These are phyloP conservation scores for Fusarium sp. DNA, from an alignment of 2,329 filamentous ascomycete species.

Conservation along the genomic window DNA sequence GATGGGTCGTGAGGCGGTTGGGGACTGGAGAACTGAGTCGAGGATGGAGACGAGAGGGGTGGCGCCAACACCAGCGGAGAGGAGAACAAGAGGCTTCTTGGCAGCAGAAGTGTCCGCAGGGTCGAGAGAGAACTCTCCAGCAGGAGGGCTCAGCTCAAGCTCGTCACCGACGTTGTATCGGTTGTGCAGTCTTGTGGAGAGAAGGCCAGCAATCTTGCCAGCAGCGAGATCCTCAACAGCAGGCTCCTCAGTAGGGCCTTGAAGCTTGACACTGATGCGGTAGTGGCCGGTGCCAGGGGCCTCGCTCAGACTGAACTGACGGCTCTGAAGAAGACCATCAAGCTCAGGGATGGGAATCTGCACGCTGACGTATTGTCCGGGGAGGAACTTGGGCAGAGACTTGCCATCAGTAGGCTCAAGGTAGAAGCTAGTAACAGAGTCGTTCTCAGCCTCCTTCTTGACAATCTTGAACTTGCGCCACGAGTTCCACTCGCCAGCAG, in stretches of 20 bases:
- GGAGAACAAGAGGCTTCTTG: slow-evolving; percentile 66
- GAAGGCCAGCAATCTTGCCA: slow-evolving; percentile 53
- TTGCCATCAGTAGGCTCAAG: slow-evolving; percentile 67
- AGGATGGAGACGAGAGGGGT: slow-evolving; percentile 73
- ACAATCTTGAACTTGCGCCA: slow-evolving; percentile 65
- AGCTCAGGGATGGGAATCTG: slow-evolving; percentile 68
- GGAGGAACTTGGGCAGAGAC: slow-evolving; percentile 66
- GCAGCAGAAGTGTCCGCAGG: slow-evolving; percentile 49
- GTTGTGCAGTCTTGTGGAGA: slow-evolving; percentile 63
- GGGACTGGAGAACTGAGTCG: slow-evolving; percentile 56
- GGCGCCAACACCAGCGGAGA: slow-evolving; percentile 74
- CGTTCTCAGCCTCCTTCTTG: slow-evolving; percentile 67
- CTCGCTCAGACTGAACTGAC: slow-evolving; percentile 80
- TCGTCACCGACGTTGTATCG: slow-evolving; percentile 58
- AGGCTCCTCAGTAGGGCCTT: slow-evolving; percentile 51
- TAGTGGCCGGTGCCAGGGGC: slow-evolving; percentile 65
- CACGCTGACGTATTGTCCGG: slow-evolving; percentile 78
- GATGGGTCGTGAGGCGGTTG: slow-evolving; percentile 53
- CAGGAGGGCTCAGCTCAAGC: slow-evolving; percentile 63
- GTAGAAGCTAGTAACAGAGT: slow-evolving; percentile 73
- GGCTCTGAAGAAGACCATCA: slow-evolving; percentile 67
- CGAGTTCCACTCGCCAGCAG: slow-evolving; percentile 52
- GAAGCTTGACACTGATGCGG: slow-evolving; percentile 78
- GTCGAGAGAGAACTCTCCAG: slow-evolving; percentile 70
- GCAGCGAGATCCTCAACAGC: slow-evolving; percentile 45